Evolutionary conservation across 192 early-diverging fungal species (phyloP).

Genomic region (Gryganskiella cystojenkinii): DNA sequence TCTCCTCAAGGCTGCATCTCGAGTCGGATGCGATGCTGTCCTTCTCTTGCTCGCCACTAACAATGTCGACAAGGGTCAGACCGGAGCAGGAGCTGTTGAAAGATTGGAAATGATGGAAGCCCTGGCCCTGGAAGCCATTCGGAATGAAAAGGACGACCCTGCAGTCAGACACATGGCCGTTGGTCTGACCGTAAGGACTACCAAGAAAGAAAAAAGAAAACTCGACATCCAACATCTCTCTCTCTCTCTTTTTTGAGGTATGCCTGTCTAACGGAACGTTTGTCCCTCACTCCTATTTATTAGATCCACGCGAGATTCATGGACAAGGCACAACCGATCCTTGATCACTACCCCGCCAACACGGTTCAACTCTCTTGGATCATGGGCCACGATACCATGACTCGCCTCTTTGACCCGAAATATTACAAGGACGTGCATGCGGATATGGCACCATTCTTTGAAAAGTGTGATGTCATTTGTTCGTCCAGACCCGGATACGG

Average conservation of each 20-base stretch:
- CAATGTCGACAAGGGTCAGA: constrained; percentile 76
- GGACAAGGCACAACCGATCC: constrained; percentile 70
- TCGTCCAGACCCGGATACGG: constrained; percentile 57
- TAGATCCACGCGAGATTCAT: constrained; percentile 70
- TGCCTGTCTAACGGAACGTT: neutral
- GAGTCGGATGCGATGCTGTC: constrained; percentile 65
- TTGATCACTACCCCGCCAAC: constrained; percentile 19
- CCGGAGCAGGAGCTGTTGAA: constrained; percentile 66
- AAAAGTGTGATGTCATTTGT: constrained; percentile 53
- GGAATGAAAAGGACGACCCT: constrained; percentile 32
- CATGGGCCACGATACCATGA: constrained; percentile 85
- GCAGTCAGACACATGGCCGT: constrained; percentile 42
- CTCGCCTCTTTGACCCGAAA: constrained; percentile 77
- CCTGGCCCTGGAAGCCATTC: constrained; percentile 54
- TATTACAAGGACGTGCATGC: constrained; percentile 69
- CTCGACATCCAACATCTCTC: neutral
- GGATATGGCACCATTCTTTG: constrained; percentile 70
- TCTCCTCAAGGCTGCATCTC: constrained; percentile 59
- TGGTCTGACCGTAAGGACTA: constrained; percentile 32
- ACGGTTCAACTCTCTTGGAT: constrained; percentile 67
- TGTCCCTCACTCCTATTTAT: neutral
- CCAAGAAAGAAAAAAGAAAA: neutral
- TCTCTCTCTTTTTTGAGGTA: neutral
- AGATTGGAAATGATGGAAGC: constrained; percentile 80
- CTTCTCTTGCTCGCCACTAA: constrained; percentile 70